Evolutionary conservation across 805 yeast species (phyloP).

Genomic region (Metschnikowia kunwiensis): DNA sequence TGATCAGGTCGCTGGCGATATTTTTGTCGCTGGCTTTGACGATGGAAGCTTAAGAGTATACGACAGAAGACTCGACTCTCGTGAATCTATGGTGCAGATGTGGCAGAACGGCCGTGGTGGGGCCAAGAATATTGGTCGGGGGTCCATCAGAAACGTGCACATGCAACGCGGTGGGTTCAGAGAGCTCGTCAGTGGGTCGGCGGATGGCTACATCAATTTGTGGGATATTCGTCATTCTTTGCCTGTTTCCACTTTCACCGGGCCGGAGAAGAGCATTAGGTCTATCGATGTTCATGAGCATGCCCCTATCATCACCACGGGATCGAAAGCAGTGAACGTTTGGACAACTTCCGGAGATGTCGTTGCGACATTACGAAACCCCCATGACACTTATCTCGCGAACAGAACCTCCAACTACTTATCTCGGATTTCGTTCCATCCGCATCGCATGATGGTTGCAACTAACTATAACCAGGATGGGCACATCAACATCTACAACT

Average conservation of each 20-base stretch:
- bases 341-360: conserved; percentile 85
- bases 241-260: conserved; percentile 66
- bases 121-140: conserved; percentile 33
- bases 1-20: conserved; percentile 91
- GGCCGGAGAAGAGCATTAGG: conserved; percentile 52
- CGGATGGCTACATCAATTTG: conserved; percentile 77
- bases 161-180: conserved; percentile 97
- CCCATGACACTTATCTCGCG: conserved; percentile 43
- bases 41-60: conserved; percentile 88
- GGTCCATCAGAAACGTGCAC: conserved; percentile 73
- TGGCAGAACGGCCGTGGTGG: conserved; percentile 51
- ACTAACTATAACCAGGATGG: conserved; percentile 79
- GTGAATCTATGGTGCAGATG: conserved; percentile 79
- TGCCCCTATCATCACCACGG: conserved; percentile 91
- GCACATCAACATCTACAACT: conserved; percentile 56
- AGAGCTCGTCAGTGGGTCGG: conserved; percentile 79
- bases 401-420: conserved; percentile 52
- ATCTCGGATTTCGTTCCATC: conserved; percentile 75
- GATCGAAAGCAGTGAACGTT: conserved; percentile 71
- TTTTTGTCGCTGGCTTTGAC: conserved; percentile 86
- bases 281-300: conserved; percentile 88
- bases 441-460: conserved; percentile 92
- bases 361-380: conserved; percentile 57
- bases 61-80: conserved; percentile 80
- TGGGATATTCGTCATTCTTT: conserved; percentile 85